These are phyloP conservation scores for Saccharomycopsis babjevae DNA, from an alignment of 805 yeast genomes.

Conservation along the genomic window DNA sequence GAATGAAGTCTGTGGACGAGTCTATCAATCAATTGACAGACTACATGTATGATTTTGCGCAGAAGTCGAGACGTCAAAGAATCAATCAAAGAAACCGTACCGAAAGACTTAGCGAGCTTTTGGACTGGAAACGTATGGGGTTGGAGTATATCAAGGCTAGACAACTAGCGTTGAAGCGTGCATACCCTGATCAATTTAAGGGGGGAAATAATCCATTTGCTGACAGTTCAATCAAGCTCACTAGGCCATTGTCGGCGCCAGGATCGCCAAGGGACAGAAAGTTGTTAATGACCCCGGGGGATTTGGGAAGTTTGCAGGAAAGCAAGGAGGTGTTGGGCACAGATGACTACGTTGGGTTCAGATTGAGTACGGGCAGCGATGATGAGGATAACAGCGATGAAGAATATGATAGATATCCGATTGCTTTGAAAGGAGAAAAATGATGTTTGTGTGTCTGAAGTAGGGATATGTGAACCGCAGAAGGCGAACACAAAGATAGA, in stretches of 20 bases:
- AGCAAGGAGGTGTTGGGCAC: conserved; percentile 58
- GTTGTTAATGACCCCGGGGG: conserved; percentile 94
- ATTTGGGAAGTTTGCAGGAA: conserved; percentile 92
- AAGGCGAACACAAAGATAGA: no score
- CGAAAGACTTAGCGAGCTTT: conserved; percentile 81
- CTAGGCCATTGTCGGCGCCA: conserved; percentile 92
- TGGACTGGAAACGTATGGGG: conserved; percentile 99
- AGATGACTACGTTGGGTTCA: conserved; percentile 60
- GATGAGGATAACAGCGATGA: conserved; percentile 32
- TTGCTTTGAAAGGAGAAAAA: conserved; percentile 10
- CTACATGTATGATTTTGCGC: conserved; percentile 80
- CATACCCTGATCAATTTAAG: conserved; percentile 78
- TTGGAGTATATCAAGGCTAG: conserved; percentile 92
- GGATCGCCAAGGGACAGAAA: conserved; percentile 81
- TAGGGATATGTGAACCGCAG: no score
- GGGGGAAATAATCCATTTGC: conserved; percentile 33
- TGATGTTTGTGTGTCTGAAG: no score
- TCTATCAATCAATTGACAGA: conserved; percentile 83
- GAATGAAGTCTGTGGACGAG: conserved; percentile 86
- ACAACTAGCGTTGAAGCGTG: conserved; percentile 81
- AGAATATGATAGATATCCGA: conserved; percentile 20
- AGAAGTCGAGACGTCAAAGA: conserved; percentile 90
- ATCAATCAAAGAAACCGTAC: conserved; percentile 97
- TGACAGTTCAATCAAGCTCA: conserved; percentile 51
- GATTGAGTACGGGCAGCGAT: conserved; percentile 32